Evolutionary conservation across 2,329 filamentous ascomycete species (phyloP).

Genomic region (Fusarium coffeatum): DNA sequence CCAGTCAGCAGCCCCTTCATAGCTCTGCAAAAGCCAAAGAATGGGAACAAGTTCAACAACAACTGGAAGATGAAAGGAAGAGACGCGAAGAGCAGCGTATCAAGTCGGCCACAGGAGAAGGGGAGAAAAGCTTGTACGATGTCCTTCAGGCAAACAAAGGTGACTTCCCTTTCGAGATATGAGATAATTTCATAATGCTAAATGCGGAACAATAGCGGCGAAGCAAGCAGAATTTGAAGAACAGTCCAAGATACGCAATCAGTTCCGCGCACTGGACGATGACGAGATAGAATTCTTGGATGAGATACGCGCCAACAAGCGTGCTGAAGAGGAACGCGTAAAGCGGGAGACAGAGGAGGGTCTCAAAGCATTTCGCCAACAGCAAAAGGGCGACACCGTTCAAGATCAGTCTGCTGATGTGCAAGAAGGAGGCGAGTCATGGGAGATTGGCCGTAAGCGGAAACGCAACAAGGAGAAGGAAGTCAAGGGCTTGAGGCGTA

Average conservation of each 20-base stretch:
- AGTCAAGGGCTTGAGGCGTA: slow-evolving; percentile 50
- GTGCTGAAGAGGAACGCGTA: slow-evolving; percentile 65
- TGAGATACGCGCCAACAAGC: slow-evolving; percentile 62
- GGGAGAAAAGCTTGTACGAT: slow-evolving; percentile 75
- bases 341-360: slow-evolving; percentile 68
- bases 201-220: slow-evolving; percentile 63
- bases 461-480: slow-evolving; percentile 54
- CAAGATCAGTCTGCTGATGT: slow-evolving; percentile 21
- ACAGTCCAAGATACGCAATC: slow-evolving; percentile 75
- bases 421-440: slow-evolving; percentile 50
- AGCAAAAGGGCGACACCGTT: slow-evolving; percentile 54
- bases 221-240: slow-evolving; percentile 88
- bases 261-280: slow-evolving; percentile 81
- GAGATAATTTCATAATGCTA: not conserved
- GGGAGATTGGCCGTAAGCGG: slow-evolving; percentile 53
- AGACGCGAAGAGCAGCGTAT: slow-evolving; percentile 64
- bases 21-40: slow-evolving; percentile 53
- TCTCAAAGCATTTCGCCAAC: slow-evolving; percentile 65
- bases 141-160: slow-evolving; percentile 85
- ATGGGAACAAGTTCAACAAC: slow-evolving; percentile 73
- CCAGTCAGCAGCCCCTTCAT: slow-evolving; percentile 34
- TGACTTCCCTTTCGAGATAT: slow-evolving; percentile 46
- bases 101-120: slow-evolving; percentile 56
- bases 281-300: slow-evolving; percentile 83
- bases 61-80: slow-evolving; percentile 71